phyloP scores from a whole-genome alignment of 768 basidiomycete species.

The Scleroderma bovista region DNA sequence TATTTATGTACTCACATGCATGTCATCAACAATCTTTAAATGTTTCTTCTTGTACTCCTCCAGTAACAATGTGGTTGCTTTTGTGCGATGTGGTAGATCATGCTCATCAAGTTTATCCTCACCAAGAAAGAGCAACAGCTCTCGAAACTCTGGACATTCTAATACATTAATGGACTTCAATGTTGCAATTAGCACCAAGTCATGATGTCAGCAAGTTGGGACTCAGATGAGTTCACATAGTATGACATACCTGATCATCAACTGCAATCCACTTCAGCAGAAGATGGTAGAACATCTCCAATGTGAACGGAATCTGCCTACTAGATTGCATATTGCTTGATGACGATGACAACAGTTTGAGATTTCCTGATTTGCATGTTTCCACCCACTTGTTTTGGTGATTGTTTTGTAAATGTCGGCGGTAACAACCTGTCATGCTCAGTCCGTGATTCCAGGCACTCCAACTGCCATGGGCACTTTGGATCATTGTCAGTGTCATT shows the following conservation, averaged over 20 bases:
- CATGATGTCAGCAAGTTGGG: background rate
- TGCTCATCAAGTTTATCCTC: slow-evolving; percentile 12
- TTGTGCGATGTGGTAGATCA: slow-evolving; percentile 27
- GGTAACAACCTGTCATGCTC: no score
- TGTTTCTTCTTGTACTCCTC: slow-evolving; percentile 12
- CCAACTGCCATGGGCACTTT: no score
- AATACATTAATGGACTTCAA: slow-evolving; percentile 13
- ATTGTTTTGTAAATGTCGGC: no score
- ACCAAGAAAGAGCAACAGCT: slow-evolving; percentile 21
- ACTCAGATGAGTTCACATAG: background rate
- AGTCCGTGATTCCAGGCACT: no score
- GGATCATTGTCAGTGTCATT: no score
- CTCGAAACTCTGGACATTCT: slow-evolving; percentile 15
- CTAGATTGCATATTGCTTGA: background rate
- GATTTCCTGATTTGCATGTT: no score
- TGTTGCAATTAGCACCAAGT: slow-evolving; percentile 13
- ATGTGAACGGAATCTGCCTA: slow-evolving; percentile 7
- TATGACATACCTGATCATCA: slow-evolving; percentile 19
- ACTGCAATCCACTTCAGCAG: slow-evolving; percentile 20
- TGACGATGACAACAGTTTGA: no score
- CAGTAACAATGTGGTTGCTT: slow-evolving; percentile 16
- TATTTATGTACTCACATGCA: background rate
- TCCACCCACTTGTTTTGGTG: no score
- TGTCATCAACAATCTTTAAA: slow-evolving; percentile 1
- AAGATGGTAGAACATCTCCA: slow-evolving; percentile 13